Base-by-base conservation (phyloP, 768 basidiomycete species). In the Punctularia strigosozonata region DNA sequence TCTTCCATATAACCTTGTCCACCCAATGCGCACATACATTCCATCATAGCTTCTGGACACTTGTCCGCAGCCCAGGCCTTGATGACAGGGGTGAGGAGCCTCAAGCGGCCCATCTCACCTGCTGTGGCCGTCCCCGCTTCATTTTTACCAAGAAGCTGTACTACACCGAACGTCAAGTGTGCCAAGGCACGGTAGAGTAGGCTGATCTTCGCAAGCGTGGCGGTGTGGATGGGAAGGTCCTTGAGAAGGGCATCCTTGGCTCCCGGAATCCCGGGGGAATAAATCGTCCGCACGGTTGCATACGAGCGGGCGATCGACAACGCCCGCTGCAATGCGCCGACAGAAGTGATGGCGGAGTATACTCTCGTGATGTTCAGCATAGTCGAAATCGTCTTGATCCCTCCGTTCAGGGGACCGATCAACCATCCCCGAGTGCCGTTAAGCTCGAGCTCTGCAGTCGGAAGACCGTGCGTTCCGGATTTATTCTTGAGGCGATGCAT, bases 1-100 rank as follows among this genome's bases (percentile, higher is more conserved):
- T 88, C 85, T 47, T 82, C 79, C 82, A 87, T 87, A 49, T 86
- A 88, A 0, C 85, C 85, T 35, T 78, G 75, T 2, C 83, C 83
- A 18, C 85, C 84, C 2, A 86, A 58, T 4, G 74, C 63, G 23
- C 73, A 61, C 81, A 87, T 86, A 24, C 78, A 71, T 46, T 84
- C 78, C 43, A 81, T 78, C 63, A 86, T 76, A 2, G 73, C 78
- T 0, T 64, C 50, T 38, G 65, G 67, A 0, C 75, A 74, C 44
- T 75, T 75, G 46, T 80, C 74, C 7, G 82, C 71, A 7, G 69
- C 66, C 51, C 80, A 87, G 0, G 76, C 79, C 54, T 87, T 87
- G 21, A 69, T 64, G 3, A 75, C 69, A 7, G 82, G 79, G 0
- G 80, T 85, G 38, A 86, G 50, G 48, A 85, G 60, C 41, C 81